Percentiles rank a stretch among this genome's conserved stretches.
Evolutionary conservation across 805 yeast genomes (phyloP).

Genomic region (Cyberlindnera veronae): DNA sequence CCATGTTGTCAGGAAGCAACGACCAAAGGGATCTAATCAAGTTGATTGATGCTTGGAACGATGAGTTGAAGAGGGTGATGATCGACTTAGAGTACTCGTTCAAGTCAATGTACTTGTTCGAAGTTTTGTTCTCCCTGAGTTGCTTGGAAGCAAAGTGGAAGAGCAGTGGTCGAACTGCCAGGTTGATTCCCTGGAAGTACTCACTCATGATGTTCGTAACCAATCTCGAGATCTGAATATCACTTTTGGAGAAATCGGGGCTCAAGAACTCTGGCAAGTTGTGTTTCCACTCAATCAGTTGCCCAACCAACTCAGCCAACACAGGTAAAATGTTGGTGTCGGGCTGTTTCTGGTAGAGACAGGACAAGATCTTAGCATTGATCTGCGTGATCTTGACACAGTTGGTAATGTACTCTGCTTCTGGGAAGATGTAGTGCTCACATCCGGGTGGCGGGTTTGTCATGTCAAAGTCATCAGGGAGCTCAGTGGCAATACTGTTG

Average conservation of each 20-base stretch:
- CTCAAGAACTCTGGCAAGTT: conserved; percentile 59
- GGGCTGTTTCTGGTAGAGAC: conserved; percentile 72
- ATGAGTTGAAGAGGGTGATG: conserved; percentile 66
- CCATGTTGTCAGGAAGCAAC: conserved; percentile 70
- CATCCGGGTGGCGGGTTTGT: conserved; percentile 56
- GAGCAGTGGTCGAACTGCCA: conserved; percentile 72
- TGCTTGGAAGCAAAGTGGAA: conserved; percentile 75
- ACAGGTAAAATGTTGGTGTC: conserved; percentile 72
- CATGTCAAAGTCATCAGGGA: conserved; percentile 72
- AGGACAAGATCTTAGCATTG: conserved; percentile 67
- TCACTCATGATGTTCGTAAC: conserved; percentile 77
- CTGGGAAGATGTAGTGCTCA: conserved; percentile 69
- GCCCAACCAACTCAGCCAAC: conserved; percentile 64
- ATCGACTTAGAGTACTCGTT: conserved; percentile 66
- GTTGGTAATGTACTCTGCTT: conserved; percentile 70
- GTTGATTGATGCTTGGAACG: conserved; percentile 77
- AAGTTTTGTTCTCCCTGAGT: conserved; percentile 44
- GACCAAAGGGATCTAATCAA: conserved; percentile 74
- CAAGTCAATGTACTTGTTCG: conserved; percentile 57
- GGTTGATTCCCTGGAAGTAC: conserved; percentile 76
- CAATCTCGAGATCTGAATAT: conserved; percentile 56
- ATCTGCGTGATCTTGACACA: conserved; percentile 78
- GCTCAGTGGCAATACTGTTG: conserved; percentile 73
- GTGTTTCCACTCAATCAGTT: conserved; percentile 64
- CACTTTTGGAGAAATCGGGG: conserved; percentile 55